These are phyloP conservation scores for Isoetes taiwanensis DNA, from an alignment of 75 land plant species.

Conservation along the genomic window DNA sequence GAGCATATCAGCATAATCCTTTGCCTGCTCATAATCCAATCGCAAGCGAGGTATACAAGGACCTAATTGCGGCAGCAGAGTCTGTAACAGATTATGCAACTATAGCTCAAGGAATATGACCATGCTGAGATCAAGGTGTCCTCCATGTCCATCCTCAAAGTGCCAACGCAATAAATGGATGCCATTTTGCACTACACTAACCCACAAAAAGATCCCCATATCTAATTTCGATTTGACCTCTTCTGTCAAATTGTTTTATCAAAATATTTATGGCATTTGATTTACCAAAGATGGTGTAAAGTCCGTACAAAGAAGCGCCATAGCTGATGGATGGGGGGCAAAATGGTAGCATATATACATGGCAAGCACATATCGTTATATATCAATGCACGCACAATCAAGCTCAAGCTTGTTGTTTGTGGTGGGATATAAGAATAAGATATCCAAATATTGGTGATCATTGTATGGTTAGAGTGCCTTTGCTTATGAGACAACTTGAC, in stretches of 20 bases:
- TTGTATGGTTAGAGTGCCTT: too few species aligned
- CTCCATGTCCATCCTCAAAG: constrained; percentile 28
- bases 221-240: constrained; percentile 8
- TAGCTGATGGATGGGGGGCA: constrained; percentile 15
- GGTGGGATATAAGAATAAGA: too few species aligned
- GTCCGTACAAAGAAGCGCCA: constrained; percentile 11
- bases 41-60: too few species aligned
- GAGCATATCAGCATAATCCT: too few species aligned
- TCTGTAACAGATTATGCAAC: constrained; percentile 30
- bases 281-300: too few species aligned
- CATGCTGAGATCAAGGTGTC: constrained; percentile 31
- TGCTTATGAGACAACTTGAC: too few species aligned
- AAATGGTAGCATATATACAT: constrained; percentile 40
- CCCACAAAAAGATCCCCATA: not conserved
- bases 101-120: constrained; percentile 23
- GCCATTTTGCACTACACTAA: not conserved
- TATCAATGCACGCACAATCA: too few species aligned
- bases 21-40: too few species aligned
- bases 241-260: too few species aligned
- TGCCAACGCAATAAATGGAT: constrained; percentile 29
- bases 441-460: too few species aligned
- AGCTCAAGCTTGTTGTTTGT: too few species aligned
- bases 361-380: constrained; percentile 43
- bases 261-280: too few species aligned
- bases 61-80: constrained; percentile 13